Evolutionary conservation across 306 rosid species (phyloP).

Genomic region (Rosa multiflora): DNA sequence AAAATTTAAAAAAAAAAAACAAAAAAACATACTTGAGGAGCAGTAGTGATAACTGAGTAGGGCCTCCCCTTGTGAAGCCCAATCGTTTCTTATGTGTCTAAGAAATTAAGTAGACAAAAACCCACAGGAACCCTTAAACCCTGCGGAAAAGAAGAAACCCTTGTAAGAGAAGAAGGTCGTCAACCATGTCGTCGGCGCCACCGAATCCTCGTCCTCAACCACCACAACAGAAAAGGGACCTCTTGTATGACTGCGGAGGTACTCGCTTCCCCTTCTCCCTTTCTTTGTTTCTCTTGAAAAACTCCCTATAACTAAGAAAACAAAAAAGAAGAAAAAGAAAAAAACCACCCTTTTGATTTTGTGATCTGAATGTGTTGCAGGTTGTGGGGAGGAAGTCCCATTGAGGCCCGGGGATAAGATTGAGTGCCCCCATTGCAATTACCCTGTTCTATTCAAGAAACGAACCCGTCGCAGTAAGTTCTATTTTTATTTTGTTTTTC

Average conservation of each 20-base stretch:
- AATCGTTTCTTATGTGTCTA: no score
- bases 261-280: not conserved
- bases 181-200: conserved; percentile 7
- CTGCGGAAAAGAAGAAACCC: not conserved
- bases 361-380: not conserved
- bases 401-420: not conserved
- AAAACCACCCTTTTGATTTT: not conserved
- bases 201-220: conserved; percentile 4
- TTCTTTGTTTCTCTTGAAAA: not conserved
- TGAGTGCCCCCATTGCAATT: conserved; percentile 1
- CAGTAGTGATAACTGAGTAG: no score
- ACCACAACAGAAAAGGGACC: not conserved
- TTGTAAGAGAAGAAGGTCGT: not conserved
- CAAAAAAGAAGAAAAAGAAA: not conserved
- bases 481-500: not conserved
- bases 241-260: conserved; percentile 6
- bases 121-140: not conserved
- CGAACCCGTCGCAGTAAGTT: conserved; percentile 17
- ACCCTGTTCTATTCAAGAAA: conserved; percentile 9
- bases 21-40: no score
- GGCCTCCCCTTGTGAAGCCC: not conserved
- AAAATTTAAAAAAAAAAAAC: no score
- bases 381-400: conserved; percentile 3
- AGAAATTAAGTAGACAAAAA: not conserved
- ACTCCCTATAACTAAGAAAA: no score